Evolutionary conservation across 2,329 filamentous ascomycete species (phyloP).

Genomic region (Trichoderma sp.): DNA sequence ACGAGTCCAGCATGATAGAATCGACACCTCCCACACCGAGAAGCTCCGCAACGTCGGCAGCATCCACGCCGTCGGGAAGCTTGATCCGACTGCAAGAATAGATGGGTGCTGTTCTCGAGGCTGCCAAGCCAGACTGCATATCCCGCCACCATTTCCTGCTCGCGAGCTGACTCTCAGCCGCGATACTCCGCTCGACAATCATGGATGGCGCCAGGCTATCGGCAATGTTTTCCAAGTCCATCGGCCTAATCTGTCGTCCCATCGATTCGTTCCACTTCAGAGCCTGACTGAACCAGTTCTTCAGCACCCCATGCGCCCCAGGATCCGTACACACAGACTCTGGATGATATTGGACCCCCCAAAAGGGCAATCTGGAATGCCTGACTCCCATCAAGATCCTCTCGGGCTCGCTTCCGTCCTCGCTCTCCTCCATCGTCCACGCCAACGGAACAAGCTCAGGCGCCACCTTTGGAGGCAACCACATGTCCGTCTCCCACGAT

Average conservation of each 20-base stretch:
- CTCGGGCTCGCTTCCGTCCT: slow-evolving; percentile 37
- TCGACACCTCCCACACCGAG: slow-evolving; percentile 43
- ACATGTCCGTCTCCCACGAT: slow-evolving; percentile 41
- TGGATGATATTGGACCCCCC: slow-evolving; percentile 87
- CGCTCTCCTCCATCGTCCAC: slow-evolving; percentile 54
- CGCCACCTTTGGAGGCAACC: slow-evolving; percentile 37
- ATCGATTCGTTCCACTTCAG: slow-evolving; percentile 54
- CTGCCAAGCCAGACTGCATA: slow-evolving; percentile 30
- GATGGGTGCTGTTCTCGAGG: slow-evolving; percentile 29
- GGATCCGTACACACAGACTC: slow-evolving; percentile 82
- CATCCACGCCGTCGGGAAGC: slow-evolving; percentile 46
- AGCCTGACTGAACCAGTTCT: slow-evolving; percentile 72
- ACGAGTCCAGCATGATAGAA: slow-evolving; percentile 59
- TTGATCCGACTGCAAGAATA: slow-evolving; percentile 44
- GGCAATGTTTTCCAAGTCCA: slow-evolving; percentile 2
- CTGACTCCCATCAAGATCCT: slow-evolving; percentile 73
- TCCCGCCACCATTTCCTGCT: slow-evolving; percentile 28
- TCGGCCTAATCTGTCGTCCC: slow-evolving; percentile 20
- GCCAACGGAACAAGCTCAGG: slow-evolving; percentile 57
- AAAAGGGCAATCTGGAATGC: slow-evolving; percentile 69
- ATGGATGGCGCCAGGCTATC: slow-evolving; percentile 27
- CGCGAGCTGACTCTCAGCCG: slow-evolving; percentile 25
- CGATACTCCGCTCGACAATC: slow-evolving; percentile 13
- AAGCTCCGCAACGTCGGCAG: slow-evolving; percentile 55
- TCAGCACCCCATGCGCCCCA: slow-evolving; percentile 61